These are phyloP conservation scores for Gracilariopsis chorda DNA, from an alignment of 23 red algal genomes.

Conservation along the genomic window DNA sequence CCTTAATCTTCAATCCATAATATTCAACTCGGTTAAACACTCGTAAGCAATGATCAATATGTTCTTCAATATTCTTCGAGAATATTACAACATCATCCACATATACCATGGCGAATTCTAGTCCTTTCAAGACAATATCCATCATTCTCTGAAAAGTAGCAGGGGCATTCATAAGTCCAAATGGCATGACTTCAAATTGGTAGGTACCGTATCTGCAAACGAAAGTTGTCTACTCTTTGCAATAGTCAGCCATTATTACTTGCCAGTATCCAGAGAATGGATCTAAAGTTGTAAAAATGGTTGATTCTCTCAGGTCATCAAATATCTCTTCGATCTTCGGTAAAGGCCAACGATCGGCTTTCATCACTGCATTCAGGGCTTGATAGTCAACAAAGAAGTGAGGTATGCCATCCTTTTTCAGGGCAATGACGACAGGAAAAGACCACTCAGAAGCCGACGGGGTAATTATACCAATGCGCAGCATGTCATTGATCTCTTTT, in stretches of 20 bases:
- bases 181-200: slow-evolving; percentile 13
- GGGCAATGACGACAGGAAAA: slow-evolving; percentile 26
- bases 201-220: neutral
- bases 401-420: slow-evolving; percentile 40
- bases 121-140: neutral
- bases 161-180: neutral
- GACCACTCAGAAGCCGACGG: slow-evolving; percentile 23
- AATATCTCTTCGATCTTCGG: slow-evolving; percentile 7
- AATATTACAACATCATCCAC: neutral
- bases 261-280: neutral
- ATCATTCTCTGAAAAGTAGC: slow-evolving; percentile 7
- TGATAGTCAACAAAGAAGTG: too few relatives aligned
- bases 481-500: neutral
- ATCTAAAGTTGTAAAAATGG: neutral
- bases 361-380: too few relatives aligned
- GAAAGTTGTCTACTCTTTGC: neutral
- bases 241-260: neutral
- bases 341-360: neutral
- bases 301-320: neutral
- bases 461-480: neutral
- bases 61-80: neutral
- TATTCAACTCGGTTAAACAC: neutral
- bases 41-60: neutral
- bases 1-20: neutral
- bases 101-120: neutral